Evolutionary conservation across 352 stramenopile genomes (phyloP), one percentile per base, ranked within the genome.

Genomic region (Globisporangium splendens): DNA sequence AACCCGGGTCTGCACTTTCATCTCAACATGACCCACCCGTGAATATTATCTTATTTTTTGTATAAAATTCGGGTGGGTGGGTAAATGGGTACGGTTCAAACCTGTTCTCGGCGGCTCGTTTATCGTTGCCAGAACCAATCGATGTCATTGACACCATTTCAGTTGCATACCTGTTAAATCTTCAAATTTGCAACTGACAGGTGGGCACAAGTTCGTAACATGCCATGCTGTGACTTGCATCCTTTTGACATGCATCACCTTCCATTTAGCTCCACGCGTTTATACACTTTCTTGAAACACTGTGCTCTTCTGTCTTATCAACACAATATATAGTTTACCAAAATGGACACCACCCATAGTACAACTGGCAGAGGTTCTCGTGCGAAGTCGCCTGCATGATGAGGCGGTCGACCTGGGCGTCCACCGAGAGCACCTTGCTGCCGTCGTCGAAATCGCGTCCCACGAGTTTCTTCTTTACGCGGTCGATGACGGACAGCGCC

Each of bases 391-490:
- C 97, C 71, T 99, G 96, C 48, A 96, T 75, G 72, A 99, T 99
- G 52, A 99, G 84, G 3, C 94, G 86, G 66, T 99, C 95, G 0
- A 99, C 97, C 77, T 99, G 98, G 18, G 82, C 83, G 35, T 91
- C 77, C 38, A 95, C 84, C 3, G 68, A 89, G 15, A 95, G 75
- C 48, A 91, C 73, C 46, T 88, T 84, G n/a, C 72, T 69, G 54
- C 83, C 86, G 55, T 93, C 74, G 60, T 94, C 84, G 70, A 99
- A 99, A 69, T 99, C 98, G 5, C 95, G 96, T 11, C 98, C 98
- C 2, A 89, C 96, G 28, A 99, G 81, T 68, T 99, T 99, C 70
- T 99, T 98, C 73, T 99, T 97, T n/a, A 99, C 96, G 35, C 98
- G 90, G 39, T 95, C 81, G 51, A 99, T 96, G 50, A 99, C 97